These are phyloP conservation scores for Penicillium sp. DNA, from an alignment of 2,329 filamentous ascomycete genomes.

Conservation along the genomic window DNA sequence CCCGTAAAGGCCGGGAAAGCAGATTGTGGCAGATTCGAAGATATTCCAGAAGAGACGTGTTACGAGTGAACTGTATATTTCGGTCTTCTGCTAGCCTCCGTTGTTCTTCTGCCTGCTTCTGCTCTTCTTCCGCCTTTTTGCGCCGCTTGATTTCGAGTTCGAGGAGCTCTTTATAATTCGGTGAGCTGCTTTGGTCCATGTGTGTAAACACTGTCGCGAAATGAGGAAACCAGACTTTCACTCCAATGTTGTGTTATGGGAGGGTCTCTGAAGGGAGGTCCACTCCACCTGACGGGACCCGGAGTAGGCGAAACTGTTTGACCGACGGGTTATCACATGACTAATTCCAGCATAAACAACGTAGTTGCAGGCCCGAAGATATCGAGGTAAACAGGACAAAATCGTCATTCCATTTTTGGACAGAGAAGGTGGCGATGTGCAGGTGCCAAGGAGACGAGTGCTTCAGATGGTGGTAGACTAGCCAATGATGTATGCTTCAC, in stretches of 20 bases:
- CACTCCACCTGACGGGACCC: not conserved
- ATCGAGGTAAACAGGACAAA: not conserved
- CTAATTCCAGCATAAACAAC: not conserved
- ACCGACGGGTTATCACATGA: not conserved
- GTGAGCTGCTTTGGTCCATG: not conserved
- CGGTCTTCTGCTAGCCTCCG: not conserved
- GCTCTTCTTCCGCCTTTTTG: not conserved
- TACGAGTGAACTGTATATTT: not conserved
- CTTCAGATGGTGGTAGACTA: too few species aligned
- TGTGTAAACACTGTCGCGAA: not conserved
- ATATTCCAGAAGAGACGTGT: not conserved
- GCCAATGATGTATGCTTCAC: too few species aligned
- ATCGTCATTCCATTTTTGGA: not conserved
- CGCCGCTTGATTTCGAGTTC: not conserved
- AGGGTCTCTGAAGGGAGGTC: not conserved
- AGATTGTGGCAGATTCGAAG: not conserved
- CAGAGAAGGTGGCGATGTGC: not conserved
- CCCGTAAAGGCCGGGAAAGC: constrained; percentile 12
- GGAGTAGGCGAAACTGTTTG: not conserved
- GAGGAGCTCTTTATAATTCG: not conserved
- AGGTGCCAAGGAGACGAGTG: not conserved
- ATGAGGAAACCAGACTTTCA: not conserved
- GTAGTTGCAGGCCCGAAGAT: not conserved
- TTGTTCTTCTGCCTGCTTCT: too few species aligned
- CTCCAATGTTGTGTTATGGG: not conserved